Base-by-base conservation (phyloP, 2,329 filamentous ascomycete species). In the Ambrosiella beaveri region DNA sequence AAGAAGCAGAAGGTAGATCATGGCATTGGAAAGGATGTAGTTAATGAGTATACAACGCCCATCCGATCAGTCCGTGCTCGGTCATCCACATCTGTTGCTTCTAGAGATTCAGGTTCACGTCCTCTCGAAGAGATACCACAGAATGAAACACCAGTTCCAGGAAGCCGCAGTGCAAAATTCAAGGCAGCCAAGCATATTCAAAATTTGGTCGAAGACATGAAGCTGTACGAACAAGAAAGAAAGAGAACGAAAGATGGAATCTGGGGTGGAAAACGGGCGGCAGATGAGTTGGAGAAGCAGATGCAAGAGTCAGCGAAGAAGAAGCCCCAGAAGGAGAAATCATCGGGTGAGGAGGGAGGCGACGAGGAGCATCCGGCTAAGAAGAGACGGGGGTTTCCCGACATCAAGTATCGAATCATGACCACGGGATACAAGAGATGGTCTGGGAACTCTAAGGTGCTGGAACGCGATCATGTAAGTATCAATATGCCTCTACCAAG, bases 171-270 rank as follows among this genome's bases (percentile, higher is more conserved):
- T 65, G 91, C 93, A 12, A 98, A 97, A 68, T 82, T 85, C 45
- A 85, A 86, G 65, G 93, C 93, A 11, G 72, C 85, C n/a, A 80
- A 82, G 39, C 82, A 80, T 62, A 72, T 97, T 7, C 87, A 93
- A 57, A 78, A 80, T 40, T 74, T 91, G 59, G 89, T 87, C 0
- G 79, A 84, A 0, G 93, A 98, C 66, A 89, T 97, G 65, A 85
- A 84, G 1, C 73, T 94, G 38, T 98, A 93, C 65, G 86, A 97
- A 66, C 95, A 93, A 67, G 93, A 98, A 71, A 88, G 80, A 73
- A 96, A 95, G 72, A 82, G 93, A 17, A 69, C 72, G 6, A 66
- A 67, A 61, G 80, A 76, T 62, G 71, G 70, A 1, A 73, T 76
- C 0, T 84, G 80, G 75, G 81, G 81, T 27, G 81, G 81, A 19